Percentiles rank a stretch among this genome's conserved stretches.
Conservation (phyloP, 2,329 filamentous ascomycete genomes). For the Teratosphaeria nubilosa region DNA sequence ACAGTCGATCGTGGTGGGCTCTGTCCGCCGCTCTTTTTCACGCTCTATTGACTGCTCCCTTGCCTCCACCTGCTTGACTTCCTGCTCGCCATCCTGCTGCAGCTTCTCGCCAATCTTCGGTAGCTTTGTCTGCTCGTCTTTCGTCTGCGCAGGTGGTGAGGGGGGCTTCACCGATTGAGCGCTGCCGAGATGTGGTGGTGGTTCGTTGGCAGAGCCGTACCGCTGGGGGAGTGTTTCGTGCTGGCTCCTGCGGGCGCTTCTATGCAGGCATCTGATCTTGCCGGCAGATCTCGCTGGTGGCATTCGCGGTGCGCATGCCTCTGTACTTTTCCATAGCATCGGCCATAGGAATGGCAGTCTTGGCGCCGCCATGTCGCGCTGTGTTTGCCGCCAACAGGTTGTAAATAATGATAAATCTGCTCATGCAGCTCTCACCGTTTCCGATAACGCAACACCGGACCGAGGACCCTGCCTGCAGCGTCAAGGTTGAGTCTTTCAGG, state of each 20-base stretch:
- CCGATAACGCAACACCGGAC: no score
- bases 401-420: background rate
- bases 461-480: no score
- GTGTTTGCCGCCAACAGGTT: background rate
- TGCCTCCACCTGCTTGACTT: constrained; percentile 10
- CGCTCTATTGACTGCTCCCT: constrained; percentile 4
- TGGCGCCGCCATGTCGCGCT: constrained; percentile 30
- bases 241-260: constrained; percentile 23
- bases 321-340: constrained; percentile 30
- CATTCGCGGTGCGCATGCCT: constrained; percentile 11
- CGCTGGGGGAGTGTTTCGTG: constrained; percentile 25
- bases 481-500: no score
- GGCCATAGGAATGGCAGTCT: constrained; percentile 40
- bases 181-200: constrained; percentile 28
- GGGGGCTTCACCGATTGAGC: constrained; percentile 15
- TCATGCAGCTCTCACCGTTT: background rate
- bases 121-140: constrained; percentile 12
- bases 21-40: constrained; percentile 7
- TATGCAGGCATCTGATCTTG: constrained; percentile 22
- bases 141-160: constrained; percentile 8
- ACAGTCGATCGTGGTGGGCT: constrained; percentile 12
- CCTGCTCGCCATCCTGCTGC: constrained; percentile 19
- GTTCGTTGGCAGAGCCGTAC: constrained; percentile 40
- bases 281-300: constrained; percentile 17
- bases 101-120: constrained; percentile 24